Base-by-base conservation (phyloP, 768 basidiomycete genomes). In the Tricholoma sp. region DNA sequence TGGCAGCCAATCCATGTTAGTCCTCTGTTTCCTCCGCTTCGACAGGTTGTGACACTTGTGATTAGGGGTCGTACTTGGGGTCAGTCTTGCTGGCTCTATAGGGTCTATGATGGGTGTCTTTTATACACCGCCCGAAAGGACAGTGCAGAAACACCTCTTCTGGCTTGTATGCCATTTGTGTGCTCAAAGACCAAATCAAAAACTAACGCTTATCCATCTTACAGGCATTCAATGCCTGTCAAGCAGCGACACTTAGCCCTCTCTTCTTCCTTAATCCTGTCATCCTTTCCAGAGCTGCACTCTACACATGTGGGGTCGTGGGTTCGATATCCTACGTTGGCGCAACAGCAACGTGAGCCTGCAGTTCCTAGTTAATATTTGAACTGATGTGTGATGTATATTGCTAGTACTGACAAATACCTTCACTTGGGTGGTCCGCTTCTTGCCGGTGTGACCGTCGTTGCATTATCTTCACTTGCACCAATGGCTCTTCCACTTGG, bases 401-500 rank as follows among this genome's bases (percentile, higher is more conserved):
- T 22, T 49, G 37, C 49, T 57, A 82, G 82, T 58, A 90, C 83
- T 64, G 92, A 94, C 71, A 87, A 84, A 67, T 95, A 89, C 68
- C 73, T 95, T 35, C 86, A 89, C 69, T 81, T 91, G 74, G 93
- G 92, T 29, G 92, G 90, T 8, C 91, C 92, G 4, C 83, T 95
- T 45, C 79, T 96, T 27, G 93, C 91, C 14, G 93, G 93, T 56
- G 83, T 96, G 10, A 90, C 90, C 12, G 91, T 94, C 18, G 89
- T 95, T 18, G 90, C 92, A 21, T 79, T 93, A 29, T 85, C 86
- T 65, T 87, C 86, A n/a, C 73, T 96, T 43, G 93, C 93, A 9
- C 93, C 93, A 0, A 86, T 95, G 85, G 83, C 87, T 18, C 82
- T 94, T n/a, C 91, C 92, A 11, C 81, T 91, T 61, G 89, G 90